Evolutionary conservation across 306 rosid genomes (phyloP), one percentile per base, ranked within the genome.

Genomic region (Sicyos edulis): DNA sequence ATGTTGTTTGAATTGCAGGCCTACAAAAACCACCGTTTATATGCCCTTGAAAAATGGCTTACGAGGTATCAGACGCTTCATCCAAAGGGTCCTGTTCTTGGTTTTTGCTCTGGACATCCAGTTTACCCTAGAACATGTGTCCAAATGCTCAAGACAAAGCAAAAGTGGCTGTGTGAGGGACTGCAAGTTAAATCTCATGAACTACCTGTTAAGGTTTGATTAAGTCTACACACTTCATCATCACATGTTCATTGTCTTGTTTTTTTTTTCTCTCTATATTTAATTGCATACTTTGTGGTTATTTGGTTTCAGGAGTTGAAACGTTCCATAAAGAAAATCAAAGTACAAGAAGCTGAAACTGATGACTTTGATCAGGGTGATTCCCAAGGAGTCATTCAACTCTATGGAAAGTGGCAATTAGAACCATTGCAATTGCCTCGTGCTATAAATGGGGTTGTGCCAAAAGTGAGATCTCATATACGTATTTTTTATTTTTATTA

Each of bases 101-200:
- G 98, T 5, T 90, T 84, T 78, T 90, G 96, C 77, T 84, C 91
- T 44, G 98, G 98, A 76, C 83, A 82, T 80, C 86, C 88, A 15
- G 96, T 92, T 78, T 92, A 88, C 80, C 92, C 90, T 54, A 82
- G 98, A 79, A 87, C 88, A 40, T 87, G 96, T 75, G 98, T 92
- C 81, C 96, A 90, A 81, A 78, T 84, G 49, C 86, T 92, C 34
- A 86, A 79, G 89, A 87, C 96, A 70, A 90, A 80, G 79, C 78
- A 86, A 47, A 88, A 92, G 81, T 90, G 98, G 98, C 87, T 90
- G 55, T 87, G 92, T 69, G 98, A 93, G 72, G 98, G 90, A 62
- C 83, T 90, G 80, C 96, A 90, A 87, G 84, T 90, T 57, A 93
- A 88, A 90, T 72, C 89, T 76, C 78, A 75, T 78, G 96, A 86